Base-by-base conservation (phyloP, 2,329 filamentous ascomycete genomes). In the Phyllachora maydis region DNA sequence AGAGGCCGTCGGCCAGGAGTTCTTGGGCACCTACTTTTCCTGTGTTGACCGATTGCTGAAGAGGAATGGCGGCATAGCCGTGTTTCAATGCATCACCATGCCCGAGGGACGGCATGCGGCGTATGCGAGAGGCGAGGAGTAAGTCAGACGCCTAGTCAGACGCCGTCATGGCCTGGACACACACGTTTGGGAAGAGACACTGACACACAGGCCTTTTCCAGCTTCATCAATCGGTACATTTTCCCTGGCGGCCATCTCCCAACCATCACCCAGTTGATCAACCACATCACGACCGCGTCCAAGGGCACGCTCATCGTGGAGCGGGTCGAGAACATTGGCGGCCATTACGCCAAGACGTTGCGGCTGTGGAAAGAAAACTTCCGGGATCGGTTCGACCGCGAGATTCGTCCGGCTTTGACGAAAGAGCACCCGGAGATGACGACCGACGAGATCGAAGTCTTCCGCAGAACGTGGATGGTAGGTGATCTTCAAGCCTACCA, bases 81-180 rank as follows among this genome's bases (percentile, higher is more conserved):
- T 73, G 22, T 76, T 81, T 42, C 74, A 79, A 41, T 77, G 72
- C 43, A 79, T 78, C 37, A 79, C 74, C 2, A 78, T 78, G 61
- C 72, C 72, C 0, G 70, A 79, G 37, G 50, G 57, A 18, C 56
- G 70, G 24, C 71, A 76, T 38, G 63, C 66, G 31, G 60, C 58
- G 6, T 78, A 78, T 37, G 56, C 64, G 11, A 65, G 59, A 34
- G 59, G 61, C 3, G 65, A 74, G 41, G 73, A 78, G 55, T 59
- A 29, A 44, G 52, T 44, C 10, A 5, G 3, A 1, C 10, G 8
- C 16, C 18, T 16, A 16, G 9, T 11, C 10, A 14, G 3, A 6
- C 18, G 8, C 10, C 17, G n/a, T 18, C 8, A 10, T 25, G 23
- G n/a, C n/a, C 10, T n/a, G n/a, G n/a, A n/a, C n/a, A n/a, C n/a